Evolutionary conservation across 345 rosid species (phyloP).

Genomic region (Salix caprea): DNA sequence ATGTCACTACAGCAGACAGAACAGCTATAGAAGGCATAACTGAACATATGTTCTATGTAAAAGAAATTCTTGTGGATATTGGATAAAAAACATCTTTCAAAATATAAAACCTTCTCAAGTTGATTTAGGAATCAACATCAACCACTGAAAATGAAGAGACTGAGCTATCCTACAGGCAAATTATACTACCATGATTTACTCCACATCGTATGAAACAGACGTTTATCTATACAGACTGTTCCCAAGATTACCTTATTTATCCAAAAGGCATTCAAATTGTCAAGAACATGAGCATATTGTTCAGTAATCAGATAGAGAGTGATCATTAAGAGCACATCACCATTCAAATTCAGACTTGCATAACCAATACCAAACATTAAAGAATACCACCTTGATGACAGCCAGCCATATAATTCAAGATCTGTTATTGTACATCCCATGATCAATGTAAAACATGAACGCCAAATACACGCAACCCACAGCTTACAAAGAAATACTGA

Average conservation of each 20-base stretch:
- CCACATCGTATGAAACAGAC: not conserved
- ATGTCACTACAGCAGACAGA: not conserved
- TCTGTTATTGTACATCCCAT: not conserved
- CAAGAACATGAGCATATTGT: not conserved
- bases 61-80: not conserved
- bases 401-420: not conserved
- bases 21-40: not conserved
- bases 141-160: not conserved
- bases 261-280: not conserved
- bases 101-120: not conserved
- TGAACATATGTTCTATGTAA: not conserved
- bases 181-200: not conserved
- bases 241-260: not conserved
- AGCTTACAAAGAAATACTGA: not conserved
- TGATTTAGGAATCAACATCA: not conserved
- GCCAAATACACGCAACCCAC: not conserved
- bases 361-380: too few species aligned
- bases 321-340: not conserved
- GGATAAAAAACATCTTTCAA: not conserved
- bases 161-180: not conserved
- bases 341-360: too few species aligned
- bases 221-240: not conserved
- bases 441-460: not conserved
- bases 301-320: not conserved
- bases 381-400: too few species aligned